Evolutionary conservation across 2,329 filamentous ascomycete species (phyloP).

Genomic region (Colletotrichum truncatum): DNA sequence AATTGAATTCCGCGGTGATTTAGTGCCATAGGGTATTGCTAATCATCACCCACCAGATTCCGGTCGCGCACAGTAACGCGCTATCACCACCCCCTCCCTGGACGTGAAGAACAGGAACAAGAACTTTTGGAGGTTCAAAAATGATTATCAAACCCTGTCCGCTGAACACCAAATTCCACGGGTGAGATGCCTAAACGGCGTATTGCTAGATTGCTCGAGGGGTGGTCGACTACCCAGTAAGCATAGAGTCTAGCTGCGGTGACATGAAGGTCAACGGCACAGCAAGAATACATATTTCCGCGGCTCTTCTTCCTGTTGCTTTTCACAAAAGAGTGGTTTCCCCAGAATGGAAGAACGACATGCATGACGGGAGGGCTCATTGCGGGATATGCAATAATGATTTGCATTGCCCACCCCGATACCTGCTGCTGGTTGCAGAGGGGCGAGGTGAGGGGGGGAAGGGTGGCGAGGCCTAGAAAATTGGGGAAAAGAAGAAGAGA

Average conservation of each 20-base stretch:
- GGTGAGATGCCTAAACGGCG: no score
- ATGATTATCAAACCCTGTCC: no score
- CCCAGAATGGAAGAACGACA: no score
- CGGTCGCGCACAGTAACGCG: neutral
- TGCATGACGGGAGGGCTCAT: no score
- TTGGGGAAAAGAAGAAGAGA: constrained; percentile 7
- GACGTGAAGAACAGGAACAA: neutral
- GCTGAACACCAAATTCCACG: neutral
- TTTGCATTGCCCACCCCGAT: neutral
- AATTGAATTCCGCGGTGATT: neutral
- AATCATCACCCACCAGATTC: neutral
- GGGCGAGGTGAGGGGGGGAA: neutral
- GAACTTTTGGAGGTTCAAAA: constrained; percentile 9
- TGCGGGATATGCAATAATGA: constrained; percentile 1
- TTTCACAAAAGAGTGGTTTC: no score
- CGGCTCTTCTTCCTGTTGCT: neutral
- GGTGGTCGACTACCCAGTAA: neutral
- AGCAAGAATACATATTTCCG: neutral
- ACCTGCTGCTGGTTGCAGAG: neutral
- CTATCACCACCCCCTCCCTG: constrained; percentile 16
- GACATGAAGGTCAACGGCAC: neutral
- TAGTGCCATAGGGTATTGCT: no score
- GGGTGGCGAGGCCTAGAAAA: neutral
- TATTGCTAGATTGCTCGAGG: no score
- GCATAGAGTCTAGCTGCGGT: no score